phyloP scores from a whole-genome alignment of 345 rosid species.

The Populus ilicifolia region DNA sequence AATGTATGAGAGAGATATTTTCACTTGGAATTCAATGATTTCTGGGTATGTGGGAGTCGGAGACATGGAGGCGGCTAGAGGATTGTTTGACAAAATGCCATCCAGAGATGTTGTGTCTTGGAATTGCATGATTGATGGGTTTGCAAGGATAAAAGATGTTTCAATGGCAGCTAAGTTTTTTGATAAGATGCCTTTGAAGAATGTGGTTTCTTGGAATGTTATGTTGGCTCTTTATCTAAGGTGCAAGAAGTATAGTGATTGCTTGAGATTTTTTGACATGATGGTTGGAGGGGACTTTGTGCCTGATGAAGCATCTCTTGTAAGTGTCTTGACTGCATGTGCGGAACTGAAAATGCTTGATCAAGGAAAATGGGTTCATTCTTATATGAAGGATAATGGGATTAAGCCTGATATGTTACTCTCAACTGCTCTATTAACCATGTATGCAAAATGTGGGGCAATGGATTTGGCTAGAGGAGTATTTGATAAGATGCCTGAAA shows the following conservation, averaged over 20 bases:
- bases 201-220: constrained; percentile 36
- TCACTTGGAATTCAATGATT: constrained; percentile 25
- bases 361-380: constrained; percentile 47
- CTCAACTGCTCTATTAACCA: constrained; percentile 56
- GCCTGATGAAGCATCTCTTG: constrained; percentile 54
- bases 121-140: constrained; percentile 35
- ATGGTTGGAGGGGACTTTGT: constrained; percentile 38
- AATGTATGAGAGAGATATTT: constrained; percentile 27
- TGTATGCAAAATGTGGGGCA: constrained; percentile 35
- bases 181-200: constrained; percentile 26
- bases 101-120: constrained; percentile 23
- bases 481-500: constrained; percentile 30
- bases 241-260: constrained; percentile 40
- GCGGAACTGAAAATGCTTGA: constrained; percentile 44
- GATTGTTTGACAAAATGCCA: constrained; percentile 29
- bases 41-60: constrained; percentile 19
- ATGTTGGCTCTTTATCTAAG: constrained; percentile 49
- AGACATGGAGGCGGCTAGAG: constrained; percentile 27
- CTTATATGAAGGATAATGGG: constrained; percentile 32
- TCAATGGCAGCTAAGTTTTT: constrained; percentile 28
- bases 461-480: constrained; percentile 24
- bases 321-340: constrained; percentile 57
- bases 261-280: constrained; percentile 49
- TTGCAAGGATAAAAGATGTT: constrained; percentile 20
- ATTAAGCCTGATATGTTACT: constrained; percentile 45